A percentile compares a stretch with the other conserved stretches of the same genome.
phyloP scores from a whole-genome alignment of 2,329 filamentous ascomycete species.

The Penicillium brevicompactum region DNA sequence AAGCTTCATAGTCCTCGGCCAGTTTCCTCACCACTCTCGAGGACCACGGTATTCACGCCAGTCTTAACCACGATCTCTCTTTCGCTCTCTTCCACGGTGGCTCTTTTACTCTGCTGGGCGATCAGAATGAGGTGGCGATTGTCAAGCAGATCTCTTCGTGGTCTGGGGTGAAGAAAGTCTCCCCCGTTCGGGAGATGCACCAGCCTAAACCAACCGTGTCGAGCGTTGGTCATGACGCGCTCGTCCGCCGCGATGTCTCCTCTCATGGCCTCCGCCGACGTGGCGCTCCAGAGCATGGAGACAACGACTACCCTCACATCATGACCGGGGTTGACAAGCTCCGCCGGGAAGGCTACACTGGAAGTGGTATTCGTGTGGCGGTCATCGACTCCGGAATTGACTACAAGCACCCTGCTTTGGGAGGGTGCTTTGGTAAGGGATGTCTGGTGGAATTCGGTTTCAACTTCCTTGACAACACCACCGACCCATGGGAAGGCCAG shows the following conservation, averaged over 20 bases:
- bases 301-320: constrained; percentile 13
- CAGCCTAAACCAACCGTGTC: background rate
- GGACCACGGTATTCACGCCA: constrained; percentile 3
- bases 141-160: constrained; percentile 10
- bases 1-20: background rate
- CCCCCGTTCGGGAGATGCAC: constrained; percentile 8
- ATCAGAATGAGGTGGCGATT: constrained; percentile 3
- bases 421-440: constrained; percentile 63
- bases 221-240: constrained; percentile 1
- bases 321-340: constrained; percentile 27
- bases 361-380: constrained; percentile 19
- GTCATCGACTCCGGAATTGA: constrained; percentile 49
- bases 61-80: constrained; percentile 8
- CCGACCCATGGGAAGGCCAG: constrained; percentile 10
- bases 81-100: constrained; percentile 13
- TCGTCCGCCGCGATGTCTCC: background rate
- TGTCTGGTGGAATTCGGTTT: constrained; percentile 61
- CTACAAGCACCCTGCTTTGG: constrained; percentile 64
- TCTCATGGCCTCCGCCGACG: constrained; percentile 5
- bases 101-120: constrained; percentile 6
- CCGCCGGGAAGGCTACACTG: constrained; percentile 18
- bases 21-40: constrained; percentile 5
- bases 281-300: background rate
- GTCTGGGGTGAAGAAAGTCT: constrained; percentile 5
- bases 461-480: constrained; percentile 53